Conservation (phyloP, 805 yeast genomes). For the Starmerella sp. region DNA sequence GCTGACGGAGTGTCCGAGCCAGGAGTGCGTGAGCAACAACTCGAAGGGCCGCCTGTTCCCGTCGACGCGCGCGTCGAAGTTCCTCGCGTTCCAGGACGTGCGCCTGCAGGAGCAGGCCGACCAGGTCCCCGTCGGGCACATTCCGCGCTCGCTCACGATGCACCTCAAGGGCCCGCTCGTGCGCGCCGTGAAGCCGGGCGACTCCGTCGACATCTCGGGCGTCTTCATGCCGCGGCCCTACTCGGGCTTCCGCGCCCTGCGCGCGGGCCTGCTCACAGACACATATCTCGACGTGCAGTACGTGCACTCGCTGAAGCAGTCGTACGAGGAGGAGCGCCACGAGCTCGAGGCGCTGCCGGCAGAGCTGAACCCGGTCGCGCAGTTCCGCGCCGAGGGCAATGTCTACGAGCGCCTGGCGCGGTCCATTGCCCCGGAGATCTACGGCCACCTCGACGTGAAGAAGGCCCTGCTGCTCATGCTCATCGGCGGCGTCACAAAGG, state of each 20-base stretch:
- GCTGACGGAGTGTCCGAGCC: slow-evolving; percentile 73
- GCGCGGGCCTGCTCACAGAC: slow-evolving; percentile 89
- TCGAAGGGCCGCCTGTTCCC: slow-evolving; percentile 81
- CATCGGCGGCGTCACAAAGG: slow-evolving; percentile 93
- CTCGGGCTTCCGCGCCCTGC: slow-evolving; percentile 85
- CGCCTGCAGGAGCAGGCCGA: slow-evolving; percentile 87
- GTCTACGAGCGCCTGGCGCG: slow-evolving; percentile 69
- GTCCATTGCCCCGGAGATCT: slow-evolving; percentile 96
- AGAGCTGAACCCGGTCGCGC: slow-evolving; percentile 44
- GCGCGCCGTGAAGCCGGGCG: slow-evolving; percentile 84
- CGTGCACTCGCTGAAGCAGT: slow-evolving; percentile 78
- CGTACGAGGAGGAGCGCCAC: slow-evolving; percentile 53
- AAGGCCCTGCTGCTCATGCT: slow-evolving; percentile 74
- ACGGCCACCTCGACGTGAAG: slow-evolving; percentile 86
- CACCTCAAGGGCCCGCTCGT: slow-evolving; percentile 91
- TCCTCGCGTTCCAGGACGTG: slow-evolving; percentile 89
- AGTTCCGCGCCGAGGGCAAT: slow-evolving; percentile 49
- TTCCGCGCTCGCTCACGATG: slow-evolving; percentile 75
- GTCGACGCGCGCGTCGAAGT: slow-evolving; percentile 92
- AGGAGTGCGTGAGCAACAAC: slow-evolving; percentile 64
- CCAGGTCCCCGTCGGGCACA: slow-evolving; percentile 97
- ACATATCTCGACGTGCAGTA: slow-evolving; percentile 83
- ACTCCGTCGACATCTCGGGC: slow-evolving; percentile 85
- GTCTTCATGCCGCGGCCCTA: slow-evolving; percentile 88
- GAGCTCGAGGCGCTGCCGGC: slow-evolving; percentile 29